Evolutionary conservation across 2,329 filamentous ascomycete species (phyloP).

Genomic region (Scortechinia acanthostroma): DNA sequence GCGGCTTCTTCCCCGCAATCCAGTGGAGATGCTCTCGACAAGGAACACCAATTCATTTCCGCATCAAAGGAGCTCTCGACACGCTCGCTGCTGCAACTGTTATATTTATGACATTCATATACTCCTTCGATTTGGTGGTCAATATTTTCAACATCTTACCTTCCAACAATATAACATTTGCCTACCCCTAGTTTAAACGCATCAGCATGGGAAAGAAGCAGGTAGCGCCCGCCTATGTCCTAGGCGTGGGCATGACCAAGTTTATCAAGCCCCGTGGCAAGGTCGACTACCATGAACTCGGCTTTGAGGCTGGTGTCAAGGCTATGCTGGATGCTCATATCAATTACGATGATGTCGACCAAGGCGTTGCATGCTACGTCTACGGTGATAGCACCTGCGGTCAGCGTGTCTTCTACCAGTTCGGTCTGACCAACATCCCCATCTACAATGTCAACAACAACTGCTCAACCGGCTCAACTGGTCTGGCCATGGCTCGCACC

Average conservation of each 20-base stretch:
- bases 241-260: conserved; percentile 97
- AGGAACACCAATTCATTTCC: too few relatives aligned
- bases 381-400: conserved; percentile 93
- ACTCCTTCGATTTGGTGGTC: too few relatives aligned
- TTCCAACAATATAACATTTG: too few relatives aligned
- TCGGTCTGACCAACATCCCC: conserved; percentile 92
- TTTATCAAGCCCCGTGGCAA: conserved; percentile 96
- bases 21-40: too few relatives aligned
- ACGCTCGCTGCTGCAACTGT: too few relatives aligned
- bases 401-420: conserved; percentile 96
- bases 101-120: too few relatives aligned
- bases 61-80: too few relatives aligned
- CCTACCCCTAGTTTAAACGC: not conserved
- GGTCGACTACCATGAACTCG: conserved; percentile 89
- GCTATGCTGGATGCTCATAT: conserved; percentile 80
- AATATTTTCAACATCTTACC: too few relatives aligned
- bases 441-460: conserved; percentile 99
- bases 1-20: not conserved
- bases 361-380: conserved; percentile 94
- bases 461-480: conserved; percentile 91
- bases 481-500: conserved; percentile 75
- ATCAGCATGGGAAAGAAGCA: conserved; percentile 4
- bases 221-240: conserved; percentile 62
- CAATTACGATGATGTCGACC: conserved; percentile 92
- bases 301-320: conserved; percentile 86